Conservation (phyloP, 2,329 filamentous ascomycete genomes). For the Fusarium burgessii region DNA sequence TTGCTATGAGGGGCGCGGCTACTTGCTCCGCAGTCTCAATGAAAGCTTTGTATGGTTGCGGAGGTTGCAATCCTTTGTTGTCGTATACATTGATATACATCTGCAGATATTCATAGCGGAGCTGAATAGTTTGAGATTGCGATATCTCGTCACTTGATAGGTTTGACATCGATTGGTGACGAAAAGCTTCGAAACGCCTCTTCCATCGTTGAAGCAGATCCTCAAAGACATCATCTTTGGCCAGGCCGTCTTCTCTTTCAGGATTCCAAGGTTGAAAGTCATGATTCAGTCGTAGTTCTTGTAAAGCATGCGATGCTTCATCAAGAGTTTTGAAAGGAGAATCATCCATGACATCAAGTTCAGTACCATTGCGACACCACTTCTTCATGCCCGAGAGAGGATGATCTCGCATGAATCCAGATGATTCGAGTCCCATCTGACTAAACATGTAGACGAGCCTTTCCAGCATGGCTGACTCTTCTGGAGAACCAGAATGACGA, state of each 20-base stretch:
- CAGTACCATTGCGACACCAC: background rate
- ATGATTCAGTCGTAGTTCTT: background rate
- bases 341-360: accelerated
- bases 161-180: background rate
- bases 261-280: conserved; percentile 2
- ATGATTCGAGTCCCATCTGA: background rate
- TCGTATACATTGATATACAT: background rate
- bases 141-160: background rate
- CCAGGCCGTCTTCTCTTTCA: background rate
- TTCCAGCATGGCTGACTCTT: background rate
- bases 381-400: background rate
- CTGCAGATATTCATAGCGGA: background rate
- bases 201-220: background rate
- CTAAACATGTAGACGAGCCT: conserved; percentile 1
- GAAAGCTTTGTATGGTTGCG: background rate
- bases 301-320: background rate
- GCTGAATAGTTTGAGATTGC: background rate
- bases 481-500: accelerated
- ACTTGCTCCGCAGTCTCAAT: conserved; percentile 3
- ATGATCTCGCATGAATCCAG: background rate
- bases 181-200: background rate
- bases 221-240: background rate
- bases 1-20: background rate
- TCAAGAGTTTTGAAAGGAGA: background rate
- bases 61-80: background rate